A percentile compares a stretch with the other conserved stretches of the same genome.
These are phyloP conservation scores for Colletotrichum sp. DNA, from an alignment of 2,329 filamentous ascomycete species.

Conservation along the genomic window DNA sequence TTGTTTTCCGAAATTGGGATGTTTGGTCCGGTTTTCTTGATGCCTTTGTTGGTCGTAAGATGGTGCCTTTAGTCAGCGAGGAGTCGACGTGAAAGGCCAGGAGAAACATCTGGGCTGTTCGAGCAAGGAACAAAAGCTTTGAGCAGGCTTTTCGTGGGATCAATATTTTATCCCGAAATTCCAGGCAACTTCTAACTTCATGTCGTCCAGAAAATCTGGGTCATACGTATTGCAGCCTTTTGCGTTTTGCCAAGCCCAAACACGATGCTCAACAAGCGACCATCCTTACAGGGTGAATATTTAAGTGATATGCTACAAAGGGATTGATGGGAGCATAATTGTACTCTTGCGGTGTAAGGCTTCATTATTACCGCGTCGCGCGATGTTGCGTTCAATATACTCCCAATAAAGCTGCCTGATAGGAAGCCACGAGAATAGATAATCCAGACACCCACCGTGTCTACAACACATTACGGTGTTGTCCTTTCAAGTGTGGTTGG, in stretches of 20 bases:
- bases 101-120: neutral
- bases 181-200: neutral
- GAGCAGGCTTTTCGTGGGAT: neutral
- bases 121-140: neutral
- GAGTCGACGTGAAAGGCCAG: neutral
- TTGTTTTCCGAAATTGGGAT: neutral
- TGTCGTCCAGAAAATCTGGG: neutral
- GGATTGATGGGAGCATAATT: neutral
- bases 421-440: neutral
- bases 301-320: neutral
- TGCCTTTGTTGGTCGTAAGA: neutral
- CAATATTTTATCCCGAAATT: fast-evolving
- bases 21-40: neutral
- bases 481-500: neutral
- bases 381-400: neutral
- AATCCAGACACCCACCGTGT: fast-evolving
- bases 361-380: neutral
- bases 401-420: neutral
- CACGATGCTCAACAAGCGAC: neutral
- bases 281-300: neutral
- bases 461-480: neutral
- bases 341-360: fast-evolving
- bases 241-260: neutral
- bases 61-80: neutral
- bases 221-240: neutral